Base-by-base conservation (phyloP, 306 rosid species). In the Abrus pulchellus region DNA sequence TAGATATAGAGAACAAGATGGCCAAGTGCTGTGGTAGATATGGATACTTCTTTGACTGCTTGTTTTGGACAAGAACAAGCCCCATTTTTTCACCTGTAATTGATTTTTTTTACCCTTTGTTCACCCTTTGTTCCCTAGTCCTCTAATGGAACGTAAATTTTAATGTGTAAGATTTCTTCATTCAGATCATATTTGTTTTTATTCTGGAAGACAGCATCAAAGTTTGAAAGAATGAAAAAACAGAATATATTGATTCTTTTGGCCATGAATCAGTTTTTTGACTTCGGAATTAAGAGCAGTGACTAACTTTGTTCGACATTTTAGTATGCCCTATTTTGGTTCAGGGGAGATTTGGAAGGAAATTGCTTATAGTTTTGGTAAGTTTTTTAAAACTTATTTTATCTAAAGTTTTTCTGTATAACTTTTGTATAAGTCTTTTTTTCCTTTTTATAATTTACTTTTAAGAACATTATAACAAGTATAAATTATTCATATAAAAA, bases 101-200 rank as follows among this genome's bases (percentile, higher is more conserved):
- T 88, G 90, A 87, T 79, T 85, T 65, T 61, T 75, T 56, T 63
- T 12, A 6, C 70, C 68, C 66, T 7, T 72, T 64, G 63, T 74
- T 20, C 20, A 20, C 20, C 20, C 20, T 20, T 20, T 20, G 20
- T 20, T 20, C 82, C 67, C 53, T 13, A 78, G 82, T 80, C 88
- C 62, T 73, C 83, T 63, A 27, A 52, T 78, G 85, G 85, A 77
- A 73, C 88, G 94, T 90, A 91, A 78, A 89, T 87, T 89, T 89
- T 75, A 82, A 68, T 78, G 61, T 75, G 28, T 67, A 61, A 80
- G 91, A 79, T 86, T 83, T 74, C 79, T 77, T 73, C 56, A 84
- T 91, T 89, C 53, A 81, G 47, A 78, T 85, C 77, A 75, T 78
- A 56, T 75, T 86, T 83, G 80, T 86, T 82, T 74, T 77, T 80